These are phyloP conservation scores for Castanopsis chinensis DNA, from an alignment of 306 rosid genomes.

Conservation along the genomic window DNA sequence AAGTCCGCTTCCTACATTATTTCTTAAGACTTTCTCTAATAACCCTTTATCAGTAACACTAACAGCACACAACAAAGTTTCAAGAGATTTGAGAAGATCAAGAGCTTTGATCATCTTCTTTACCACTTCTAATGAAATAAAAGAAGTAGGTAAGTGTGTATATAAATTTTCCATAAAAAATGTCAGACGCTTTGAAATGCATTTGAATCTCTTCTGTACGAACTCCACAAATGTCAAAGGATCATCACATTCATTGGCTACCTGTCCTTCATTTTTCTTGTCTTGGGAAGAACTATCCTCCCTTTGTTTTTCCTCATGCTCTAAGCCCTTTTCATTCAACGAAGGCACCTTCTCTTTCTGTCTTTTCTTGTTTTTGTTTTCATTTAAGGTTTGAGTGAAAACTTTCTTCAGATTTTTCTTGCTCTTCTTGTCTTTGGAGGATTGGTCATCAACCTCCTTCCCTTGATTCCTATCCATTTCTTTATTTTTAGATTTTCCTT, in stretches of 20 bases:
- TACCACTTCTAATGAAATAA: no score
- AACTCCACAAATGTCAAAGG: constrained; percentile 26
- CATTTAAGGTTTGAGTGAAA: neutral
- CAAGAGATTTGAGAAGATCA: no score
- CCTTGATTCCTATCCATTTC: neutral
- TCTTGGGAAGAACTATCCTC: neutral
- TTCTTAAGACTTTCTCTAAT: no score
- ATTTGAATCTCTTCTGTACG: constrained; percentile 13
- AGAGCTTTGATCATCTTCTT: no score
- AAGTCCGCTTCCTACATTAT: no score
- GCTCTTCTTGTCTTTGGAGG: neutral
- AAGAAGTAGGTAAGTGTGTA: constrained; percentile 51
- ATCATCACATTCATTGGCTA: neutral
- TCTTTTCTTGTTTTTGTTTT: constrained; percentile 8
- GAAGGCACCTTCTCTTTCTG: neutral
- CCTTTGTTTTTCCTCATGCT: neutral
- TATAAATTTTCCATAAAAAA: constrained; percentile 12
- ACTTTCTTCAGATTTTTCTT: constrained; percentile 15
- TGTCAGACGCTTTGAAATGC: constrained; percentile 11
- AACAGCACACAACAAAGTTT: no score
- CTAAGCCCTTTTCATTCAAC: neutral
- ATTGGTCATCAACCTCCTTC: neutral
- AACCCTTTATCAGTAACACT: no score
- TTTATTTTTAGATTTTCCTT: neutral
- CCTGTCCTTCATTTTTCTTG: neutral